Evolutionary conservation across 495 filamentous ascomycete genomes (phyloP).

Genomic region (Neurospora pannonica): DNA sequence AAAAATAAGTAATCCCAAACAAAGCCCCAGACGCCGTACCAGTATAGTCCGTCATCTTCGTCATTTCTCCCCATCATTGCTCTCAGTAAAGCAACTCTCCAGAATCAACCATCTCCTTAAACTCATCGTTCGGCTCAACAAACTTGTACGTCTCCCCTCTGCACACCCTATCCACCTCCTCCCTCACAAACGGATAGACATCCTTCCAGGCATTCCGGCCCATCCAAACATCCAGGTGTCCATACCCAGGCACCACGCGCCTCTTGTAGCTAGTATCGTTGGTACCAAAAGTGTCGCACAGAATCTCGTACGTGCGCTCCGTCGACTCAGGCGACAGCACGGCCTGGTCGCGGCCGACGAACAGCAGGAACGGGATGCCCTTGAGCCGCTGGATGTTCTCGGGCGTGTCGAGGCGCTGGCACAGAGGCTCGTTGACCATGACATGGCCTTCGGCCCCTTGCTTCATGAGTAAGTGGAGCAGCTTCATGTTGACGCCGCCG

Average conservation of each 20-base stretch:
- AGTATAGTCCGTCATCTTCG: not conserved
- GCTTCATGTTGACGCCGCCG: slow-evolving; percentile 50
- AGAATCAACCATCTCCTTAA: slow-evolving; percentile 31
- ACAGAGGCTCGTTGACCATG: slow-evolving; percentile 40
- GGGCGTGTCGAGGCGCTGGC: slow-evolving; percentile 34
- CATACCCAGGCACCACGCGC: slow-evolving; percentile 50
- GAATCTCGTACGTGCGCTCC: slow-evolving; percentile 44
- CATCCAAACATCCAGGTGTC: slow-evolving; percentile 61
- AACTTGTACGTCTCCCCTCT: slow-evolving; percentile 30
- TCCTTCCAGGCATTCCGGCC: slow-evolving; percentile 52
- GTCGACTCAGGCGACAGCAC: slow-evolving; percentile 52
- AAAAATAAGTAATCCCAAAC: too few species aligned
- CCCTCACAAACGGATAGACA: slow-evolving; percentile 50
- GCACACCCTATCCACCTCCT: slow-evolving; percentile 44
- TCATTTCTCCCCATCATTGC: not conserved
- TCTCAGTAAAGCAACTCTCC: slow-evolving; percentile 30
- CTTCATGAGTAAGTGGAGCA: slow-evolving; percentile 48
- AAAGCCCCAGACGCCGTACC: not conserved
- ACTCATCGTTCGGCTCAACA: slow-evolving; percentile 30
- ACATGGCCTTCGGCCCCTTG: slow-evolving; percentile 45
- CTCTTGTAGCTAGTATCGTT: slow-evolving; percentile 36
- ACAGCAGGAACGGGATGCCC: slow-evolving; percentile 48
- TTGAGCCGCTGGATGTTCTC: slow-evolving; percentile 42
- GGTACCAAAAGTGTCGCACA: slow-evolving; percentile 44
- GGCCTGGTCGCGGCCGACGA: slow-evolving; percentile 50